Base-by-base conservation (phyloP, 1,139 yeast genomes). In the Yamadazyma dendronema region DNA sequence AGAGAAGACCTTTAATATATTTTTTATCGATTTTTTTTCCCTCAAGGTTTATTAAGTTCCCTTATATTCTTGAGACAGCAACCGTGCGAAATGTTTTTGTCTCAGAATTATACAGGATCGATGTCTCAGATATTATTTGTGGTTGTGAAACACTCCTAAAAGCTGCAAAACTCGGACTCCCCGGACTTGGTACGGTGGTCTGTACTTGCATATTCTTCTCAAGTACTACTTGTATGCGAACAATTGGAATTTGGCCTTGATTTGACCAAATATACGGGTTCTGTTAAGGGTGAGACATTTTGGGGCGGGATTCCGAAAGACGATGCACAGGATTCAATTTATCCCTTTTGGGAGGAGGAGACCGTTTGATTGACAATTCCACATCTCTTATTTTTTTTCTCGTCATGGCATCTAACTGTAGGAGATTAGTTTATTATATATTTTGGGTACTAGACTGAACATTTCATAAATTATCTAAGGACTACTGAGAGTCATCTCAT, bases 61-160 rank as follows among this genome's bases (percentile, higher is more conserved):
- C 17, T 13, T 17, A 10, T 29, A 30, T 22, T 26, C 6, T n/a
- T 26, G 17, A n/a, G 29, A 24, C 15, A 34, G 37, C 37, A 34
- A 35, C 28, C n/a, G 27, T 17, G 26, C 32, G 32, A 21, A 5
- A 14, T 16, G 31, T 29, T 29, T 29, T 19, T 43, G 45, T 38
- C 42, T 41, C 42, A 38, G 30, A 33, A 41, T 30, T 42, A 26
- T 47, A 31, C 50, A 45, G 49, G 44, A 27, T 10, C 11, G 13
- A 31, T 45, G 49, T 46, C 50, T 46, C 43, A 45, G 39, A 37
- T 39, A 29, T 23, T 39, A 5, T 32, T 17, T 30, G 5, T 4
- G 15, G 10, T 6, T 12, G 9, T 7, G 13, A 11, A 5, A 24
- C 6, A 19, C 8, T 19, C 8, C 9, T 19, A 19, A 19, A n/a